These are phyloP conservation scores for Fusarium coffeatum DNA, from an alignment of 2,329 filamentous ascomycete species.

Conservation along the genomic window DNA sequence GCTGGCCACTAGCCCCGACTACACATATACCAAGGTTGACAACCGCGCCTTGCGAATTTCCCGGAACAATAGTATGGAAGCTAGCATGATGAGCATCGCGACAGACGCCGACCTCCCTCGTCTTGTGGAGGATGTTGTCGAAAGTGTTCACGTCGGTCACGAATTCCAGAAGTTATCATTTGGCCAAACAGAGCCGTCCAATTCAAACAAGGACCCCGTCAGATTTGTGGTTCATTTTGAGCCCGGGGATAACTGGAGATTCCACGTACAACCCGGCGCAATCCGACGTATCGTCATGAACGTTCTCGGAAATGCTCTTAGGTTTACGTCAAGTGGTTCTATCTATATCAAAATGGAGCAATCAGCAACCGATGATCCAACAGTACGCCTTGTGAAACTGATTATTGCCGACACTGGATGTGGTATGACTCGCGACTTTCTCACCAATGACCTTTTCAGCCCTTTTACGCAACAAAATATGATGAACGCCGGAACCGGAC, in stretches of 20 bases:
- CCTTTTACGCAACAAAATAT: conserved; percentile 4
- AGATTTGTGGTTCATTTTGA: neutral
- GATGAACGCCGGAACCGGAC: neutral
- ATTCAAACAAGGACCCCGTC: rapidly evolving
- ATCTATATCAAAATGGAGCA: neutral
- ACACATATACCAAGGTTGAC: neutral
- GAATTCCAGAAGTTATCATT: neutral
- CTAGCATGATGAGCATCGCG: neutral
- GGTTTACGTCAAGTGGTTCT: neutral
- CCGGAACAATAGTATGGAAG: neutral
- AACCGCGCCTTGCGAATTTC: neutral
- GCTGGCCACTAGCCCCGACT: neutral
- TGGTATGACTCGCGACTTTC: neutral
- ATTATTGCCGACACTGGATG: neutral
- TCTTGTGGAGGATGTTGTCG: neutral
- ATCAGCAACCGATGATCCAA: neutral
- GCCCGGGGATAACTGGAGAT: neutral
- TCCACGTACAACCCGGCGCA: neutral
- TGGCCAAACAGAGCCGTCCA: neutral
- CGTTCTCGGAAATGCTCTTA: neutral
- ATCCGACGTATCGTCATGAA: conserved; percentile 2
- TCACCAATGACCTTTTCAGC: neutral
- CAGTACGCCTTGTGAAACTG: neutral
- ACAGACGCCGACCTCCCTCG: neutral
- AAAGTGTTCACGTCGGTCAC: neutral